Evolutionary conservation across 208 protist species (phyloP).

Genomic region (Crithidia brevicula): DNA sequence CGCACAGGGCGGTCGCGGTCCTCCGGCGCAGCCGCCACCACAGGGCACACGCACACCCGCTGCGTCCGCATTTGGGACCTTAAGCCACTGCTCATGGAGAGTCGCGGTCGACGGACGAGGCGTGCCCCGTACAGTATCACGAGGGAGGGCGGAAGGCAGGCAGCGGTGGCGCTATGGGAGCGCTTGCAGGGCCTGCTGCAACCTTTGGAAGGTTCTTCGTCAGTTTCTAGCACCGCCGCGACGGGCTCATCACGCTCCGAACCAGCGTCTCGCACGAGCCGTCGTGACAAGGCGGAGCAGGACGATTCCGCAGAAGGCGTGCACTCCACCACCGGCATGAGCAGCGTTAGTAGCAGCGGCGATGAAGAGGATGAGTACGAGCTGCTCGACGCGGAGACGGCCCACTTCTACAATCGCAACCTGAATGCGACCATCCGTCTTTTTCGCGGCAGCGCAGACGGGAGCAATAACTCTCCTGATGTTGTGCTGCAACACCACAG

Average conservation of each 20-base stretch:
- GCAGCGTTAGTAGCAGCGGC: constrained; percentile 23
- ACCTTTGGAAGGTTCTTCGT: constrained; percentile 16
- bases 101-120: constrained; percentile 30
- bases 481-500: constrained; percentile 45
- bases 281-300: not conserved
- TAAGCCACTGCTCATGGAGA: constrained; percentile 67
- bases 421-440: constrained; percentile 54
- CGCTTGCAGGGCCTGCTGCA: constrained; percentile 46
- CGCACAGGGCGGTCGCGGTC: constrained; percentile 19
- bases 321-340: not conserved
- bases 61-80: constrained; percentile 69
- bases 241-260: not conserved
- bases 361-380: constrained; percentile 24
- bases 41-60: constrained; percentile 42
- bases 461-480: constrained; percentile 53
- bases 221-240: too few species aligned
- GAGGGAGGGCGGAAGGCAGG: constrained; percentile 23
- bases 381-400: constrained; percentile 48
- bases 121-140: constrained; percentile 26
- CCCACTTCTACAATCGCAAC: constrained; percentile 60
- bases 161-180: constrained; percentile 46
- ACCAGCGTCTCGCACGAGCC: constrained; percentile 4
- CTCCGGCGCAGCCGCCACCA: not conserved
- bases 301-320: constrained; percentile 17
- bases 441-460: constrained; percentile 65